Base-by-base conservation (phyloP, 2,329 filamentous ascomycete genomes). In the Ophiostoma sp. region DNA sequence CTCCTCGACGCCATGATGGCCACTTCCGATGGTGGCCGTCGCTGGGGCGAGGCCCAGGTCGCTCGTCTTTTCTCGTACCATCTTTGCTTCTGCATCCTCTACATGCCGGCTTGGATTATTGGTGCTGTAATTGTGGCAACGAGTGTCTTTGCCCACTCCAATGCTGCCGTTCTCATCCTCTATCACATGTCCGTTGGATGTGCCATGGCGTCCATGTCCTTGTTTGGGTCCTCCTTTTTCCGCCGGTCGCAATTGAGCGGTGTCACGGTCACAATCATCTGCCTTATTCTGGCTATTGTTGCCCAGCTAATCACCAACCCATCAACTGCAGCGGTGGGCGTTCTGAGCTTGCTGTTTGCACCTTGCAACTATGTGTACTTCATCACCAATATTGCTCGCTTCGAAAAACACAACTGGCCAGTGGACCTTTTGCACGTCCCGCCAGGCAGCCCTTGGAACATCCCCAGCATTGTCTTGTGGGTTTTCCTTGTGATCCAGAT, bases 1-100 rank as follows among this genome's bases (percentile, higher is more conserved):
- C 83, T 97, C 36, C 87, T 97, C 62, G 94, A 97, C 79, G 90
- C 92, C 69, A 97, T 96, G 92, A 94, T 95, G 83, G 90, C 92
- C 0, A 91, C 91, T 70, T 73, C 72, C 0, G 71, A 66, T 3
- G 27, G 64, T 27, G 84, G 85, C 69, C 84, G 84, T 67, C 82
- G 86, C 62, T 96, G 92, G 92, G 71, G 70, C 52, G 84, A 92
- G 76, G 88, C 90, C 11, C 92, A 94, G 79, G 86, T 88, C 31
- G 89, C 90, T 1, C 86, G 94, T n/a, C 83, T 96, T 17, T 77
- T 94, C 10, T 89, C 93, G 0, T 89, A 93, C 72, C 92, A 96
- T 77, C 77, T 95, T 35, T 87, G 93, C 0, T 95, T 97, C 75
- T 88, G 91, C 71, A 78, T 92, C 7, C 84, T 96, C 31, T 97